phyloP scores from a whole-genome alignment of 1,139 yeast genomes.

The Debaryomyces coudertii region DNA sequence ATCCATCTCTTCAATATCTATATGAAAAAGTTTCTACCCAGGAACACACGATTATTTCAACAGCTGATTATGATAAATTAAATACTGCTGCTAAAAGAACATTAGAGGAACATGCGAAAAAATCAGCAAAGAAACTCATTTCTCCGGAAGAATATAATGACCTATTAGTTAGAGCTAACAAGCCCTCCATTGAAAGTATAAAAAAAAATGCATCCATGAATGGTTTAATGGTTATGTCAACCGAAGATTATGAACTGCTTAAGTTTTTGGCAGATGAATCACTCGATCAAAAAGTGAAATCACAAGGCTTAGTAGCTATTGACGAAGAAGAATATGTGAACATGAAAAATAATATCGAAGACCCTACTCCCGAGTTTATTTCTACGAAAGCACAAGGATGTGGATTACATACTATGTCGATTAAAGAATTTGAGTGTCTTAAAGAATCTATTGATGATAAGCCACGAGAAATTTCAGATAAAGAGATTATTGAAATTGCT shows the following conservation, averaged over 20 bases:
- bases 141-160: conserved; percentile 32
- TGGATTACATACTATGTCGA: conserved; percentile 26
- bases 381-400: conserved; percentile 15
- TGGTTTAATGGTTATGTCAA: conserved; percentile 33
- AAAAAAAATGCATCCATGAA: conserved; percentile 29
- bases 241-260: conserved; percentile 28
- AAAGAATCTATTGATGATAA: background rate
- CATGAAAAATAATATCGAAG: conserved; percentile 15
- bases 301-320: conserved; percentile 14
- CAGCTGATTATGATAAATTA: conserved; percentile 16
- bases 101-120: conserved; percentile 20
- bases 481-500: background rate
- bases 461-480: background rate
- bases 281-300: conserved; percentile 21
- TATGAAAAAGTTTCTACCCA: conserved; percentile 5
- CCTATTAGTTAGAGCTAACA: conserved; percentile 37
- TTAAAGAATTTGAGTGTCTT: conserved; percentile 17
- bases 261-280: conserved; percentile 21
- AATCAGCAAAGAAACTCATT: conserved; percentile 15
- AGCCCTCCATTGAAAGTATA: conserved; percentile 40
- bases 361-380: conserved; percentile 27
- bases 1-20: conserved; percentile 38
- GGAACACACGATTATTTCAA: conserved; percentile 15
- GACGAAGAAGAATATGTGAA: conserved; percentile 17
- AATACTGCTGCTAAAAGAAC: conserved; percentile 16